Conservation (phyloP, 2,329 filamentous ascomycete species). For the Phaeoacremonium minimum region DNA sequence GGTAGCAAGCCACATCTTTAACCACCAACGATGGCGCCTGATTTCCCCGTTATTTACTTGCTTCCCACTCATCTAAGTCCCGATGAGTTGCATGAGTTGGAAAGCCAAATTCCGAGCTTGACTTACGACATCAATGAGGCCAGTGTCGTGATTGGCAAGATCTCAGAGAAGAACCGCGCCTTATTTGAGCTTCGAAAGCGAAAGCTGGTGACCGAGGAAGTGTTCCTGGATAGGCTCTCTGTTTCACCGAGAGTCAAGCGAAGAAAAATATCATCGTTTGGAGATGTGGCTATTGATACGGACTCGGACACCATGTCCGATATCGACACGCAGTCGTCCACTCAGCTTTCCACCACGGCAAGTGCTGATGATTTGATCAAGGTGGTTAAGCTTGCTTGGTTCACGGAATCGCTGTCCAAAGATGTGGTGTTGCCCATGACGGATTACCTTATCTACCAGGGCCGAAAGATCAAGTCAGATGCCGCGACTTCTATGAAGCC, state of each 20-base stretch:
- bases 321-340: too few relatives aligned
- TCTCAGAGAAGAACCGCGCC: slow-evolving; percentile 66
- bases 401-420: slow-evolving; percentile 45
- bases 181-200: slow-evolving; percentile 71
- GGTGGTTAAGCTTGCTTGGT: slow-evolving; percentile 57
- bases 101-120: slow-evolving; percentile 60
- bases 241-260: slow-evolving; percentile 20
- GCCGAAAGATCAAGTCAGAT: slow-evolving; percentile 19
- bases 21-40: slow-evolving; percentile 19
- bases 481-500: slow-evolving; percentile 5
- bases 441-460: slow-evolving; percentile 52
- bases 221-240: slow-evolving; percentile 13
- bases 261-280: too few relatives aligned
- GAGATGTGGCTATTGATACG: too few relatives aligned
- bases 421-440: slow-evolving; percentile 40
- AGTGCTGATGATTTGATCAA: slow-evolving; percentile 21
- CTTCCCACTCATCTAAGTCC: slow-evolving; percentile 64
- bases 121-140: slow-evolving; percentile 72
- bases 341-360: too few relatives aligned
- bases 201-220: slow-evolving; percentile 55
- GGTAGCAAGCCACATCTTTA: too few relatives aligned
- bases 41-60: slow-evolving; percentile 66
- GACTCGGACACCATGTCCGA: too few relatives aligned
- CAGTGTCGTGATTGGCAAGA: slow-evolving; percentile 67
- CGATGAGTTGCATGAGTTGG: slow-evolving; percentile 58